Percentiles rank a stretch among this genome's conserved stretches.
phyloP scores from a whole-genome alignment of 768 basidiomycete genomes.

The Suillus spraguei region DNA sequence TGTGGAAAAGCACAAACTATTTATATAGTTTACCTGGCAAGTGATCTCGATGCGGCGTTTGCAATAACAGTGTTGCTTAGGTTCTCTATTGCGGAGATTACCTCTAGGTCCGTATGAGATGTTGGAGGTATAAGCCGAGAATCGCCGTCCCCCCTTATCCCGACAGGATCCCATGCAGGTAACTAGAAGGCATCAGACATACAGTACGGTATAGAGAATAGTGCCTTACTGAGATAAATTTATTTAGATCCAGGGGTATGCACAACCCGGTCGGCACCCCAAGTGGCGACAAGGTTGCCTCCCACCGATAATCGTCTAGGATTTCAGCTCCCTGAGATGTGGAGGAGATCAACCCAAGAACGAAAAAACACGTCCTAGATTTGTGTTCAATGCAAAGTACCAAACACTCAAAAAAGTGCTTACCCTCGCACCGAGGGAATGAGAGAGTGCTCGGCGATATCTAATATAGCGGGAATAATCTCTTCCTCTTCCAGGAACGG shows the following conservation, averaged over 20 bases:
- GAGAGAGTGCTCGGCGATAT: conserved; percentile 87
- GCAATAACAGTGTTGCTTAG: conserved; percentile 95
- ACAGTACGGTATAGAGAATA: background rate
- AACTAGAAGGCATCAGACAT: conserved; percentile 48
- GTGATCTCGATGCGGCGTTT: conserved; percentile 87
- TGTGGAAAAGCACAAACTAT: conserved; percentile 6
- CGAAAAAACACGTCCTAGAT: conserved; percentile 91
- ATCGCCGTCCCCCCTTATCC: conserved; percentile 35
- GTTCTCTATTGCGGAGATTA: conserved; percentile 89
- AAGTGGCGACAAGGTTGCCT: conserved; percentile 83
- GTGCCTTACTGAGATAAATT: conserved; percentile 72
- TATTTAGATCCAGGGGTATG: conserved; percentile 80
- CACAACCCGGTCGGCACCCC: conserved; percentile 90
- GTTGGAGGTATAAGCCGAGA: conserved; percentile 64
- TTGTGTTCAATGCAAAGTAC: conserved; percentile 16
- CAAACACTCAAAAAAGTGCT: conserved; percentile 26
- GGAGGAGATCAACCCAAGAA: conserved; percentile 89
- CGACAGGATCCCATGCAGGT: conserved; percentile 60
- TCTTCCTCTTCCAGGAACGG: conserved; percentile 96
- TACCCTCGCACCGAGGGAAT: conserved; percentile 94
- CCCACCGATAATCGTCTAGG: conserved; percentile 91
- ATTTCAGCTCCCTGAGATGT: conserved; percentile 93
- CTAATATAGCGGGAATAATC: conserved; percentile 85
- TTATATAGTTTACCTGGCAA: conserved; percentile 64
- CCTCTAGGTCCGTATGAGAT: conserved; percentile 74